Conservation (phyloP, 352 stramenopile species). For the Globisporangium megalacanthum region DNA sequence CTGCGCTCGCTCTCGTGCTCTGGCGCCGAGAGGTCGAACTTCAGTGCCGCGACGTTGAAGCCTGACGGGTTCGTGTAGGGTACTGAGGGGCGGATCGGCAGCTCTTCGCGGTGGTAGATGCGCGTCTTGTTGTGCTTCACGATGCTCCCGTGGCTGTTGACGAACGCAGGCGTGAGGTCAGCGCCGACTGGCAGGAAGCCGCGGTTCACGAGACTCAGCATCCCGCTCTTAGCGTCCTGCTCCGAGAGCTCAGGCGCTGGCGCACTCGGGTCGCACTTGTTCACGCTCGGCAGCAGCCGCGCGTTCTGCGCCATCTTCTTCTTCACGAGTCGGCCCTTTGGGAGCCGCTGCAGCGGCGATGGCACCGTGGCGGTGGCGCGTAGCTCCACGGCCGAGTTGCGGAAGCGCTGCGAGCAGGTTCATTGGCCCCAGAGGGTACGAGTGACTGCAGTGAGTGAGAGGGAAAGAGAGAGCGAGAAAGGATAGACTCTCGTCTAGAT, state of each 20-base stretch:
- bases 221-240: constrained; percentile 52
- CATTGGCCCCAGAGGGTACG: neutral
- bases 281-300: constrained; percentile 63
- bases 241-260: constrained; percentile 45
- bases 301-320: constrained; percentile 51
- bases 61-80: constrained; percentile 60
- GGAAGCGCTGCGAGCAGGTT: constrained; percentile 25
- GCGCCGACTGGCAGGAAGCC: constrained; percentile 56
- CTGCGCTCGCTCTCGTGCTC: constrained; percentile 1
- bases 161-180: constrained; percentile 65
- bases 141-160: constrained; percentile 36
- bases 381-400: constrained; percentile 30
- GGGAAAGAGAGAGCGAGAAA: too few species aligned
- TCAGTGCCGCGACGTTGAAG: constrained; percentile 73
- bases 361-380: constrained; percentile 7
- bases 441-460: neutral
- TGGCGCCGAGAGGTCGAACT: constrained; percentile 54
- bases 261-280: constrained; percentile 55
- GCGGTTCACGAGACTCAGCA: constrained; percentile 65
- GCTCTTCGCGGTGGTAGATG: constrained; percentile 57
- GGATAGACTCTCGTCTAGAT: neutral
- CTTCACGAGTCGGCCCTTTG: constrained; percentile 36
- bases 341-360: constrained; percentile 17
- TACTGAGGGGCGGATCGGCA: constrained; percentile 27
- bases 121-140: constrained; percentile 44